A percentile compares a stretch with the other conserved stretches of the same genome.
Conservation (phyloP, 495 filamentous ascomycete genomes). For the Neurospora tetraspora region DNA sequence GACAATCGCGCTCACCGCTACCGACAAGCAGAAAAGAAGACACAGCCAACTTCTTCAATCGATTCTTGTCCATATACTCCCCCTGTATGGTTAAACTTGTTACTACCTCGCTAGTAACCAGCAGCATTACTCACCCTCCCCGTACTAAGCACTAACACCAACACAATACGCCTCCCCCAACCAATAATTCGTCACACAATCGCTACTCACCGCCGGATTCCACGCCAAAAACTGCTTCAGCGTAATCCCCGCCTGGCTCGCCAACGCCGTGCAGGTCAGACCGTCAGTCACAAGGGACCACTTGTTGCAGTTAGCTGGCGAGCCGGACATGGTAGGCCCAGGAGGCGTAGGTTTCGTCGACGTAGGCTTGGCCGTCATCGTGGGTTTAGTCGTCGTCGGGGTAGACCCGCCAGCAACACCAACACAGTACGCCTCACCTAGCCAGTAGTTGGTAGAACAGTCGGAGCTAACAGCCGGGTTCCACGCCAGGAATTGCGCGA, state of each 20-base stretch:
- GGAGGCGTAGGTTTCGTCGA: neutral
- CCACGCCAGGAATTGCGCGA: too few relatives aligned
- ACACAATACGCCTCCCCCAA: conserved; percentile 14
- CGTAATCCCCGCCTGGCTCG: conserved; percentile 4
- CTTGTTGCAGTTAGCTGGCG: conserved; percentile 11
- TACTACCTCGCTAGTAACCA: too few relatives aligned
- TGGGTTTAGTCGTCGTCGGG: too few relatives aligned
- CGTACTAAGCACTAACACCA: neutral
- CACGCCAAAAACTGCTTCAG: conserved; percentile 8
- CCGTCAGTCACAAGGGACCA: conserved; percentile 8
- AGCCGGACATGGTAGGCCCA: conserved; percentile 10
- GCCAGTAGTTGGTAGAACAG: too few relatives aligned
- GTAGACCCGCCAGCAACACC: too few relatives aligned
- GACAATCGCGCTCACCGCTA: neutral
- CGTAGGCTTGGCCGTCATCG: neutral
- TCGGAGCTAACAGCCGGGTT: too few relatives aligned
- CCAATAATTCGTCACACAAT: conserved; percentile 10
- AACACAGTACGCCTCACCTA: too few relatives aligned
- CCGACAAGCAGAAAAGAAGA: neutral
- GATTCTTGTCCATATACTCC: neutral
- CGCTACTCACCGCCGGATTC: conserved; percentile 8
- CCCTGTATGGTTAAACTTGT: neutral
- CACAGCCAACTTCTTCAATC: neutral
- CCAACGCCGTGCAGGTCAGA: neutral
- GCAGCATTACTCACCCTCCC: too few relatives aligned